Conservation (phyloP, 1,284 basidiomycete genomes). For the Ustilago curta region DNA sequence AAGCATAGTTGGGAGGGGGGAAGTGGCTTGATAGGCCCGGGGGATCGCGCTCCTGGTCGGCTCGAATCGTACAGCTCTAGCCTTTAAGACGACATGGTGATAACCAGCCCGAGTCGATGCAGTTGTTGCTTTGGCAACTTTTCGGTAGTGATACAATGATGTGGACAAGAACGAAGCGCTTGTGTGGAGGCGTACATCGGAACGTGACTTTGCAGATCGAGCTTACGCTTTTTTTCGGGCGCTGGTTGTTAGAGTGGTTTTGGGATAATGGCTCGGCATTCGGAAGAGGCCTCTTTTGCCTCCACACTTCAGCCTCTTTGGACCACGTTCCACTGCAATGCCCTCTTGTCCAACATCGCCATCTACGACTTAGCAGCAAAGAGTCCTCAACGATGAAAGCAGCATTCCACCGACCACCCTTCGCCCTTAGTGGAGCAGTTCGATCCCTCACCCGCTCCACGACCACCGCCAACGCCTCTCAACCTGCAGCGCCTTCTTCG, state of each 20-base stretch:
- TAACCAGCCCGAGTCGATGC: not conserved
- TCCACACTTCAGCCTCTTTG: not conserved
- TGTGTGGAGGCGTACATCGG: constrained; percentile 8
- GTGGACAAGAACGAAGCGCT: not conserved
- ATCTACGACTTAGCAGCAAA: not conserved
- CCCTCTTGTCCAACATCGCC: not conserved
- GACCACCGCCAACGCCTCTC: constrained; percentile 13
- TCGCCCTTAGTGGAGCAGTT: not conserved
- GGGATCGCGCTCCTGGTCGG: not conserved
- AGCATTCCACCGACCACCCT: not conserved
- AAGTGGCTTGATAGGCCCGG: not conserved
- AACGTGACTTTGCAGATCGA: not conserved
- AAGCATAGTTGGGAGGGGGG: not conserved
- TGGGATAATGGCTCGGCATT: not conserved
- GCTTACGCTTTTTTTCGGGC: not conserved
- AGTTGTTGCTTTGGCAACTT: not conserved
- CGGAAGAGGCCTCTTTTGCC: not conserved
- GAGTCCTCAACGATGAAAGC: not conserved
- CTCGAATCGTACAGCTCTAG: not conserved
- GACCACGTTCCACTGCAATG: not conserved
- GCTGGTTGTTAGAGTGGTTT: not conserved
- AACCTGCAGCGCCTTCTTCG: constrained; percentile 18
- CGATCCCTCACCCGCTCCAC: constrained; percentile 4
- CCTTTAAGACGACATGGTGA: not conserved
- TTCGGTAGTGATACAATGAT: not conserved